A percentile compares a stretch with the other conserved stretches of the same genome.
Conservation (phyloP, 225 moss, liverwort and hornwort species). For the Thuidium tamariscinum region DNA sequence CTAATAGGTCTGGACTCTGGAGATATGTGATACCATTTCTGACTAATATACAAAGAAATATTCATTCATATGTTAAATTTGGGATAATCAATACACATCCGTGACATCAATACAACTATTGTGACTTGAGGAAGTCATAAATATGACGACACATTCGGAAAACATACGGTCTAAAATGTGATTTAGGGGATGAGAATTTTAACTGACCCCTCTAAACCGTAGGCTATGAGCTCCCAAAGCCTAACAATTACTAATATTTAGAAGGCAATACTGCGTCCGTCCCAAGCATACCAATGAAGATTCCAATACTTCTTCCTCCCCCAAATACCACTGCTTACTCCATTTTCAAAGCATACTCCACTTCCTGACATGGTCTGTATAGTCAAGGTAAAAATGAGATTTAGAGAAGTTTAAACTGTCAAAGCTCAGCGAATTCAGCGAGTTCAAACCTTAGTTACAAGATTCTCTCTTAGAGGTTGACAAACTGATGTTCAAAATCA, state of each 20-base stretch:
- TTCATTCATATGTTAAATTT: too few relatives aligned
- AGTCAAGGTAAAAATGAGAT: neutral
- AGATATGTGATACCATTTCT: too few relatives aligned
- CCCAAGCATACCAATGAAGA: neutral
- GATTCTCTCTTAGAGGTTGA: neutral
- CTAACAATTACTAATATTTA: neutral
- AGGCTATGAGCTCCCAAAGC: neutral
- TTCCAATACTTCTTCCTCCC: neutral
- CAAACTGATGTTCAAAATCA: neutral
- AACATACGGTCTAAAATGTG: neutral
- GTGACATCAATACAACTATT: too few relatives aligned
- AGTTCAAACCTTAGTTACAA: neutral
- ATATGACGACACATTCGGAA: too few relatives aligned
- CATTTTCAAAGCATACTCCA: neutral
- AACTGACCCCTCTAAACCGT: too few relatives aligned
- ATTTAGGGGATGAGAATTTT: neutral
- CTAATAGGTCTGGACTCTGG: too few relatives aligned
- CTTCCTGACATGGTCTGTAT: neutral
- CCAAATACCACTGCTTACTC: neutral
- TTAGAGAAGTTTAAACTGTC: neutral
- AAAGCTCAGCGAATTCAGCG: neutral
- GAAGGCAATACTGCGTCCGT: too few relatives aligned
- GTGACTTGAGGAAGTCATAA: neutral
- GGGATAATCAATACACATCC: too few relatives aligned
- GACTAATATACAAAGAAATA: too few relatives aligned